phyloP scores from a whole-genome alignment of 495 filamentous ascomycete species.

The Bacidia rubella region DNA sequence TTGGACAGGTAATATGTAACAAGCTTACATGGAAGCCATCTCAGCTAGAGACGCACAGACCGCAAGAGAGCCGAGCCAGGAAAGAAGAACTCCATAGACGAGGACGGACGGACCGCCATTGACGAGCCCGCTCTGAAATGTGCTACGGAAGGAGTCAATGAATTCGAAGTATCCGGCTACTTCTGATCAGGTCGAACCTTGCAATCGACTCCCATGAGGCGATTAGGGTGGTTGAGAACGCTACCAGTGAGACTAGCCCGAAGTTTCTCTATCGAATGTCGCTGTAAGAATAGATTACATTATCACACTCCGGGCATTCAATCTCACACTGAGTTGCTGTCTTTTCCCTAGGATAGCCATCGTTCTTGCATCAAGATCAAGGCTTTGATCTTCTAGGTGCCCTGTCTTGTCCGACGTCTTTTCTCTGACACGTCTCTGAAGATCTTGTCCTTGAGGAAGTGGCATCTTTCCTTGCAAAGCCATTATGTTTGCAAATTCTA shows the following conservation, averaged over 20 bases:
- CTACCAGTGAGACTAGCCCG: conserved; percentile 24
- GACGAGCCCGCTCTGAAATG: conserved; percentile 16
- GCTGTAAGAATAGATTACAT: too few species aligned
- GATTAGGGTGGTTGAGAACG: conserved; percentile 24
- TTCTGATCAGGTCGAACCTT: conserved; percentile 15
- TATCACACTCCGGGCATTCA: too few species aligned
- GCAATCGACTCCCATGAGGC: conserved; percentile 32
- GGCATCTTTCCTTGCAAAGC: not conserved
- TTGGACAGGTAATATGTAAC: not conserved
- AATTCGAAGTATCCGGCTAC: not conserved
- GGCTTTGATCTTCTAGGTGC: too few species aligned
- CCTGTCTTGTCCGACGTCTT: too few species aligned
- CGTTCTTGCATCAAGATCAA: too few species aligned
- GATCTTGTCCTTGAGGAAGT: not conserved
- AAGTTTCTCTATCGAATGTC: conserved; percentile 22
- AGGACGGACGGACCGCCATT: conserved; percentile 24
- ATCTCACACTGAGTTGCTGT: too few species aligned
- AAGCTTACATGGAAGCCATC: conserved; percentile 24
- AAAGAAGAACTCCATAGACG: conserved; percentile 23
- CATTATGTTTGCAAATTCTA: too few species aligned
- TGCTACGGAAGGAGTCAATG: not conserved
- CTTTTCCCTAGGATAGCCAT: too few species aligned
- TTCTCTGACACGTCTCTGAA: too few species aligned
- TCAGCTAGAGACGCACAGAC: conserved; percentile 23
- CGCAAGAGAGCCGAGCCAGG: conserved; percentile 18